Evolutionary conservation across 257 asterid species (phyloP), one percentile per base, ranked within the genome.

Genomic region (Solanum sparsipilum): DNA sequence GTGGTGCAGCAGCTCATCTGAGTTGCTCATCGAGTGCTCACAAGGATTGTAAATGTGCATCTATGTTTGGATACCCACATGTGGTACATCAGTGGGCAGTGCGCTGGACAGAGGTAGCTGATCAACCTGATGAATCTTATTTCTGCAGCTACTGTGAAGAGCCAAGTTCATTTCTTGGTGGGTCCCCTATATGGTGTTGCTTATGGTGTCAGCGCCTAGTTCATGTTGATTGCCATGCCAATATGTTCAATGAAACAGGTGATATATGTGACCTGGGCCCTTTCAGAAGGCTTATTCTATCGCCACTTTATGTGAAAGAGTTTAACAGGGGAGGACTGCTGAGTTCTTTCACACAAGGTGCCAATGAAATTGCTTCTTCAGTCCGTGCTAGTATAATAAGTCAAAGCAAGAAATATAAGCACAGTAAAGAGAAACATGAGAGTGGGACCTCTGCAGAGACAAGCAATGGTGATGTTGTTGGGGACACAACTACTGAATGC

Each of bases 101-200:
- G 60, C 94, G 94, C 79, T 96, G 99, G 99, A 93, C 97, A 15
- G 99, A 94, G 90, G 95, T 93, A 52, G 89, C 95, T 56, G 99
- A 97, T 90, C 99, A 96, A 88, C 95, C 93, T 63, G 99, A 96
- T 67, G 99, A 96, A 82, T 94, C 99, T 76, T 92, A 98, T 82
- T 95, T 94, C 90, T 97, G 99, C 88, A 95, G 98, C 90, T 93
- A 96, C 91, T 97, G 99, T 87, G 99, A 97, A 86, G 99, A 97
- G 95, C 98, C 98, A 65, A 90, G 92, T 86, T 95, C 98, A 72
- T 96, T 97, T 92, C 98, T 97, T 88, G 98, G 97, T 82, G 99
- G 98, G 56, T 96, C 99, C 86, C 99, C 99, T 35, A 93, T 97
- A 75, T 97, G 99, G 99, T 93, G 98, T 90, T 97, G 99, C 93